Conservation (phyloP, 106 monocot species). For the Vanilla planifolia region DNA sequence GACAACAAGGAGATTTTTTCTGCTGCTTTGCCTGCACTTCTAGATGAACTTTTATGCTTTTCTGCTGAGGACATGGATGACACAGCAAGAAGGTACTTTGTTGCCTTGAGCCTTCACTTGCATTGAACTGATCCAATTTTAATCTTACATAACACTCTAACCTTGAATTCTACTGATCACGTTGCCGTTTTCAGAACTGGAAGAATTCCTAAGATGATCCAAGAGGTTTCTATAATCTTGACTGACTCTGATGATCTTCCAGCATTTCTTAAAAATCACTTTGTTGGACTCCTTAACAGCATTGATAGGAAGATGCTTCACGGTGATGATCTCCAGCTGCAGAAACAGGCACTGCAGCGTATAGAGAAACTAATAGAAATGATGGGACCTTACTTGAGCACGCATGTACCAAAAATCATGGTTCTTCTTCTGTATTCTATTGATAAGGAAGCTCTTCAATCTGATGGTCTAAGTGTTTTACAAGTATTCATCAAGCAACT, state of each 20-base stretch:
- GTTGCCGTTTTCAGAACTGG: constrained; percentile 47
- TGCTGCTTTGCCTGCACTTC: constrained; percentile 82
- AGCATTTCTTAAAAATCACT: constrained; percentile 80
- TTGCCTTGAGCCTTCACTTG: constrained; percentile 1
- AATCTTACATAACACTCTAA: background rate
- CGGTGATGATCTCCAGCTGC: constrained; percentile 52
- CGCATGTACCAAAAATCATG: constrained; percentile 95
- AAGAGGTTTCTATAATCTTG: constrained; percentile 72
- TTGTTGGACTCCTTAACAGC: constrained; percentile 96
- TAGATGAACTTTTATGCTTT: constrained; percentile 93
- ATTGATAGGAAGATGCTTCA: constrained; percentile 96
- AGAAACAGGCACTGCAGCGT: constrained; percentile 72
- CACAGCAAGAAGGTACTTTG: constrained; percentile 51
- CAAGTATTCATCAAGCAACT: constrained; percentile 83
- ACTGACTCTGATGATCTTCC: constrained; percentile 77
- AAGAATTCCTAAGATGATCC: constrained; percentile 63
- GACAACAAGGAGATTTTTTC: constrained; percentile 89
- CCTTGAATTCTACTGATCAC: constrained; percentile 3
- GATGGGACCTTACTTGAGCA: constrained; percentile 87
- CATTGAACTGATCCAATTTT: background rate
- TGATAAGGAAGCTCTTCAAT: constrained; percentile 81
- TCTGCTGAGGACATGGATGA: constrained; percentile 39
- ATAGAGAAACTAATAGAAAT: constrained; percentile 87
- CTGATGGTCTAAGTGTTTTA: constrained; percentile 61
- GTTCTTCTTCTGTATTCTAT: constrained; percentile 85